Percentiles rank a stretch among this genome's conserved stretches.
These are phyloP conservation scores for Phytophthora quininea DNA, from an alignment of 352 stramenopile genomes.

Conservation along the genomic window DNA sequence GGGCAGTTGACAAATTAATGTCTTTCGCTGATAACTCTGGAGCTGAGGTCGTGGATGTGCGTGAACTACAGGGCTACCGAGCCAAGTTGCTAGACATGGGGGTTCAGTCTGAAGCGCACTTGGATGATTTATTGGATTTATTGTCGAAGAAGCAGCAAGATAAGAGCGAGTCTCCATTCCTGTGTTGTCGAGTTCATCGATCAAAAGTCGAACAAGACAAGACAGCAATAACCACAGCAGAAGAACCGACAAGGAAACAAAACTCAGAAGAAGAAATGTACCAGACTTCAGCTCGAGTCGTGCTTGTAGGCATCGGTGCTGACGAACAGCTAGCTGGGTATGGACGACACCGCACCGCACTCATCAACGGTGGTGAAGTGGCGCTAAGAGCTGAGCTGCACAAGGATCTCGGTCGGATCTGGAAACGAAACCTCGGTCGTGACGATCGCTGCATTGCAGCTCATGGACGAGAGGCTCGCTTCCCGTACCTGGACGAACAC, in stretches of 20 bases:
- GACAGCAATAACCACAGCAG: not conserved
- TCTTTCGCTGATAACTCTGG: not conserved
- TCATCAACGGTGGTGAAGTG: constrained; percentile 52
- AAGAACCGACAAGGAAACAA: not conserved
- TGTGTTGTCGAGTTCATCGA: constrained; percentile 45
- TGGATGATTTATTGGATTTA: constrained; percentile 28
- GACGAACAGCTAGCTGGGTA: constrained; percentile 97
- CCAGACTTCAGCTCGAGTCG: constrained; percentile 59
- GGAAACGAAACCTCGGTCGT: constrained; percentile 95
- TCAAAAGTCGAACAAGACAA: constrained; percentile 10
- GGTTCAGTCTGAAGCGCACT: constrained; percentile 12
- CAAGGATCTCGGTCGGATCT: constrained; percentile 91
- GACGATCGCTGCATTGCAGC: constrained; percentile 95
- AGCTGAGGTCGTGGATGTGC: constrained; percentile 1
- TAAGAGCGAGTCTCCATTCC: not conserved
- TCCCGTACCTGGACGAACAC: constrained; percentile 95
- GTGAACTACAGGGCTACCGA: constrained; percentile 16
- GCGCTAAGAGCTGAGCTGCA: constrained; percentile 83
- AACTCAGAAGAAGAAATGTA: constrained; percentile 22
- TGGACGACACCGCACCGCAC: constrained; percentile 92
- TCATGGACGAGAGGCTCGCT: constrained; percentile 92
- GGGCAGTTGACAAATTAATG: constrained; percentile 30
- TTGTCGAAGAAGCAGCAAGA: constrained; percentile 2
- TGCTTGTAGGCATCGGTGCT: constrained; percentile 94
- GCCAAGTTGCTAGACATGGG: constrained; percentile 39